Evolutionary conservation across 768 basidiomycete species (phyloP), one percentile per base, ranked within the genome.

Genomic region (Serendipita sp.): DNA sequence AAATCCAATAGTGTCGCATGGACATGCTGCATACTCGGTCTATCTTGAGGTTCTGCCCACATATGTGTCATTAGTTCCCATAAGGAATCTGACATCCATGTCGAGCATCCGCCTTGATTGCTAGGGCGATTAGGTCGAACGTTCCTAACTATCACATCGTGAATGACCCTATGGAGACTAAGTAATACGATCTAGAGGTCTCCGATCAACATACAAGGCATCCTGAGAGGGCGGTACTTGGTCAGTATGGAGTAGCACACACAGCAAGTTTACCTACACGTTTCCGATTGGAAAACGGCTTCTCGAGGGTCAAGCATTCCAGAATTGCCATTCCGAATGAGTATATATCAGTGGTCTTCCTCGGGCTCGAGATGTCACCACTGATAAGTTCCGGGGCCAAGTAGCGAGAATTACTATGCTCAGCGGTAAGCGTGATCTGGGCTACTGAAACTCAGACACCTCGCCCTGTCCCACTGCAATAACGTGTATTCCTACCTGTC

Each of bases 261-360:
- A 18, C 8, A 32, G n/a, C 8, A 7, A 51, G 48, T 18, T 8
- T 32, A n/a, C 48, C 16, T 51, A 51, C 82, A 18, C 79, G 74
- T 68, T 73, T 79, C 53, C 75, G 75, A 63, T 82, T 75, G 8
- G 78, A 71, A 69, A 80, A 85, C 0, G 84, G 85, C 37, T 70
- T 70, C 69, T 80, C 77, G 34, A 75, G 76, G 3, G 84, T 84
- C 37, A 82, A 70, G 58, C 84, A 77, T 68, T 85, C 84, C 30
- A 85, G 75, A 38, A 81, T 75, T 11, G 80, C 76, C 84, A 85
- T 85, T 10, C 78, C 80, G 64, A 78, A 85, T 2, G 82, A 81
- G 67, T 84, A 85, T 0, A 79, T 74, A 68, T 85, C 84, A 11
- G 79, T 76, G 48, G 74, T 73, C 70, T 73, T 78, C 8, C 80